Conservation (phyloP, 1,284 basidiomycete species). For the Cystobasidium sp. region DNA sequence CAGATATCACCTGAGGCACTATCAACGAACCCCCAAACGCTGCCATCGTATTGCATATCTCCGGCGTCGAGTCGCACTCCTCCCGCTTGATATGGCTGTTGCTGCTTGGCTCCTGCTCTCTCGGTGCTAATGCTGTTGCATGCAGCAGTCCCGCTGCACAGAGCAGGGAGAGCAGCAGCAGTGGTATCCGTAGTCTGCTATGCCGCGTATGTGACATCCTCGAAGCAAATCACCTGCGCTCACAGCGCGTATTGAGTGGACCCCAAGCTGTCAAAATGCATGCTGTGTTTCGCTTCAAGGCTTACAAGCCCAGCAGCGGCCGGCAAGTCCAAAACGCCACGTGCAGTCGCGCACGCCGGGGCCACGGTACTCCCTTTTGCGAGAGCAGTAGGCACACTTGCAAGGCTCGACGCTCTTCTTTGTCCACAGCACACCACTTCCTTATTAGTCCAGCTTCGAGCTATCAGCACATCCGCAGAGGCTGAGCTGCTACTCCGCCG, state of each 20-base stretch:
- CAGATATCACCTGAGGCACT: slow-evolving; percentile 33
- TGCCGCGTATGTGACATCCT: background rate
- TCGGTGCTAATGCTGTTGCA: background rate
- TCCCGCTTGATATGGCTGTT: slow-evolving; percentile 14
- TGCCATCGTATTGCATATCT: slow-evolving; percentile 32
- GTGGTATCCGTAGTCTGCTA: background rate
- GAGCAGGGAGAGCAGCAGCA: slow-evolving; percentile 12
- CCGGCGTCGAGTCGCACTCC: slow-evolving; percentile 25
- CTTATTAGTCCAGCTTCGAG: too few species aligned
- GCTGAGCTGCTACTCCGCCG: background rate
- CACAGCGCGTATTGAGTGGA: too few species aligned
- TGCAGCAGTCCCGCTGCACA: background rate
- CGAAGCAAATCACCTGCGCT: background rate
- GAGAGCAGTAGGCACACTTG: too few species aligned
- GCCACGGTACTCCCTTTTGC: too few species aligned
- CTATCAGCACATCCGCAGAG: background rate
- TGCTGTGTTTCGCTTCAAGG: background rate
- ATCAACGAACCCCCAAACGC: slow-evolving; percentile 26
- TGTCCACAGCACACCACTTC: too few species aligned
- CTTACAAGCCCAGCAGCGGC: background rate
- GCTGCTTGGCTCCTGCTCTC: slow-evolving; percentile 1
- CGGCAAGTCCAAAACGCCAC: slow-evolving; percentile 1
- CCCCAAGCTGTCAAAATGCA: too few species aligned
- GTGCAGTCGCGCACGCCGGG: background rate
- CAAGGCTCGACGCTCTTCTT: too few species aligned